These are phyloP conservation scores for Trichoderma sp. DNA, from an alignment of 2,329 filamentous ascomycete genomes.

Conservation along the genomic window DNA sequence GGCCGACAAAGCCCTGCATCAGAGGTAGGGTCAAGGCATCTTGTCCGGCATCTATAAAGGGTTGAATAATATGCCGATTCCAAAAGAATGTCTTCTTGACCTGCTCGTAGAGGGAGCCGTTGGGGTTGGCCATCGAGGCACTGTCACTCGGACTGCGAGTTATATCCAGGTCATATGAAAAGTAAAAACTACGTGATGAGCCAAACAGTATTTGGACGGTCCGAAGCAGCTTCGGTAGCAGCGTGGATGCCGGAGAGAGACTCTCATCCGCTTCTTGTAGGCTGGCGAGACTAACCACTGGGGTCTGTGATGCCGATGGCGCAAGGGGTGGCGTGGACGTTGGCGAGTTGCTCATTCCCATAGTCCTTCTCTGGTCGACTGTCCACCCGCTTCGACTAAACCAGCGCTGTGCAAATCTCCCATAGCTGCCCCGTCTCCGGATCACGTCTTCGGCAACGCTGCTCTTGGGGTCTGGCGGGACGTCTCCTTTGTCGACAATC, in stretches of 20 bases:
- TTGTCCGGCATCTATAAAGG: constrained; percentile 74
- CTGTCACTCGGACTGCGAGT: constrained; percentile 62
- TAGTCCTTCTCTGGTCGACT: constrained; percentile 65
- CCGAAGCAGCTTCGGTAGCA: constrained; percentile 82
- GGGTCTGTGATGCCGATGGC: constrained; percentile 23
- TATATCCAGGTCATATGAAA: constrained; percentile 91
- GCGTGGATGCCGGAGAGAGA: constrained; percentile 38
- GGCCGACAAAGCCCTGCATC: constrained; percentile 93
- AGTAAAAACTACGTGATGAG: constrained; percentile 84
- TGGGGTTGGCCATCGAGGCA: constrained; percentile 25
- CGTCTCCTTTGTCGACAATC: constrained; percentile 49
- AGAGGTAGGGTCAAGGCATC: constrained; percentile 74
- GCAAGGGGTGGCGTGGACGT: constrained; percentile 26
- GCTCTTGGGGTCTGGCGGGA: constrained; percentile 43
- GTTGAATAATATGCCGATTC: constrained; percentile 75
- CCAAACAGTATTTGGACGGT: constrained; percentile 85
- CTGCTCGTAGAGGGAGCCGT: constrained; percentile 64
- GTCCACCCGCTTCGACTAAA: constrained; percentile 85
- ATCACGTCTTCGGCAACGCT: constrained; percentile 90
- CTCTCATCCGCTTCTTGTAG: constrained; percentile 40
- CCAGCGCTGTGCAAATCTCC: constrained; percentile 87
- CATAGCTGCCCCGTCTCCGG: constrained; percentile 77
- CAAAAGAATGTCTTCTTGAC: constrained; percentile 86
- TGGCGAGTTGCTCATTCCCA: constrained; percentile 62
- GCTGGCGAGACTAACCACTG: constrained; percentile 37